These are phyloP conservation scores for Euphorbia corollata DNA, from an alignment of 441 rosid species.

Conservation along the genomic window DNA sequence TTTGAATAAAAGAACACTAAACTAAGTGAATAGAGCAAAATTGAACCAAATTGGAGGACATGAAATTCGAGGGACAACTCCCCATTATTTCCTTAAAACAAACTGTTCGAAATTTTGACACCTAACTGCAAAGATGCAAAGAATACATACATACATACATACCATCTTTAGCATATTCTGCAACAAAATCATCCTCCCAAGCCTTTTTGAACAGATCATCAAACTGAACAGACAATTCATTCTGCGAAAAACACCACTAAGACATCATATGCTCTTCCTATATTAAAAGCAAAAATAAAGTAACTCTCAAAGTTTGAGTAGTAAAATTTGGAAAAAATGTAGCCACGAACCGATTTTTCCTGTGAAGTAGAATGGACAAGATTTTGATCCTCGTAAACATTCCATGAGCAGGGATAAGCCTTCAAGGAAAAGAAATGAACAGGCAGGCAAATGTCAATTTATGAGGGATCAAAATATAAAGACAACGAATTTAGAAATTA, in stretches of 20 bases:
- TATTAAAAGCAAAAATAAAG: not conserved
- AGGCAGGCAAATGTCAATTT: conserved; percentile 7
- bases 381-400: conserved; percentile 55
- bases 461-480: conserved; percentile 6
- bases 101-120: not conserved
- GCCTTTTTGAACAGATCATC: conserved; percentile 83
- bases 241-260: conserved; percentile 39
- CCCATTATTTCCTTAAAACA: conserved; percentile 4
- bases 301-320: not conserved
- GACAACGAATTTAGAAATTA: conserved; percentile 7
- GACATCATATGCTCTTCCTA: conserved; percentile 12
- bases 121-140: conserved; percentile 15
- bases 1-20: no score
- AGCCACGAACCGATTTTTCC: conserved; percentile 58
- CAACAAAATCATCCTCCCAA: conserved; percentile 64
- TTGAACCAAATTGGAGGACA: no score
- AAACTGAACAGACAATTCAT: conserved; percentile 74
- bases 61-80: conserved; percentile 11
- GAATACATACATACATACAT: conserved; percentile 19
- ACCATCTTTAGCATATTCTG: conserved; percentile 59
- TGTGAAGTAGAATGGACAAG: conserved; percentile 30
- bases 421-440: conserved; percentile 25
- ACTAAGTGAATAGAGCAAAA: no score
- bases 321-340: conserved; percentile 14
- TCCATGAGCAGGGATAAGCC: conserved; percentile 72